A percentile compares a stretch with the other conserved stretches of the same genome.
phyloP scores from a whole-genome alignment of 2,329 filamentous ascomycete species.

The Botrytis aclada region DNA sequence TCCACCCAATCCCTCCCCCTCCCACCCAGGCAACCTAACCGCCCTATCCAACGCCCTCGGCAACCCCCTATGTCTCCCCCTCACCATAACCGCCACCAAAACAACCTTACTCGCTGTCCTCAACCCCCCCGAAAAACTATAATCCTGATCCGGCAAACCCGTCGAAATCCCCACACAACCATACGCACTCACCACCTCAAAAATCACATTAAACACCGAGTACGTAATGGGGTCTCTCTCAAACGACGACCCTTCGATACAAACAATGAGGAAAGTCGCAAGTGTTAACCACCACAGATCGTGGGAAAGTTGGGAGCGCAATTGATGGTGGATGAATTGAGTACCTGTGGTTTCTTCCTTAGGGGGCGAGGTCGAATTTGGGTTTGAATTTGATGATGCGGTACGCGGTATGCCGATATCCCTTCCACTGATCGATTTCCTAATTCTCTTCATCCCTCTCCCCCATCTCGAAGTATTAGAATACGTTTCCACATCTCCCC shows the following conservation, averaged over 20 bases:
- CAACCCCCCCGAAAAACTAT: conserved; percentile 55
- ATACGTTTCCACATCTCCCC: conserved; percentile 23
- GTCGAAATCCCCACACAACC: conserved; percentile 60
- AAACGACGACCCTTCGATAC: conserved; percentile 57
- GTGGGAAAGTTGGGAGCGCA: conserved; percentile 63
- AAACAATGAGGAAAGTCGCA: conserved; percentile 56
- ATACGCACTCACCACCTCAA: conserved; percentile 57
- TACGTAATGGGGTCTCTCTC: conserved; percentile 49
- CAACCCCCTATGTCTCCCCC: conserved; percentile 55
- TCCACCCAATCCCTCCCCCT: conserved; percentile 17
- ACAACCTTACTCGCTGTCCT: conserved; percentile 56
- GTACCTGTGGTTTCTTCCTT: neutral
- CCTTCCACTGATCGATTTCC: neutral
- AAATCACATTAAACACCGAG: conserved; percentile 59
- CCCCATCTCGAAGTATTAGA: conserved; percentile 15
- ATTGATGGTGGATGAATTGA: conserved; percentile 42
- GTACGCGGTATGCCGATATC: conserved; percentile 6
- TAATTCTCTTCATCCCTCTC: neutral
- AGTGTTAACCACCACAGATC: conserved; percentile 65
- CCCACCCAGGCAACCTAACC: conserved; percentile 42
- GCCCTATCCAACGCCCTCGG: conserved; percentile 56
- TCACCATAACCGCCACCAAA: conserved; percentile 54
- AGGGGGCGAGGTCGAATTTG: neutral
- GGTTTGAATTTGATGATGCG: neutral
- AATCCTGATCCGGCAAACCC: conserved; percentile 52